Percentiles rank a stretch among this genome's conserved stretches.
These are phyloP conservation scores for Ramalina intermedia DNA, from an alignment of 495 filamentous ascomycete genomes.

Conservation along the genomic window DNA sequence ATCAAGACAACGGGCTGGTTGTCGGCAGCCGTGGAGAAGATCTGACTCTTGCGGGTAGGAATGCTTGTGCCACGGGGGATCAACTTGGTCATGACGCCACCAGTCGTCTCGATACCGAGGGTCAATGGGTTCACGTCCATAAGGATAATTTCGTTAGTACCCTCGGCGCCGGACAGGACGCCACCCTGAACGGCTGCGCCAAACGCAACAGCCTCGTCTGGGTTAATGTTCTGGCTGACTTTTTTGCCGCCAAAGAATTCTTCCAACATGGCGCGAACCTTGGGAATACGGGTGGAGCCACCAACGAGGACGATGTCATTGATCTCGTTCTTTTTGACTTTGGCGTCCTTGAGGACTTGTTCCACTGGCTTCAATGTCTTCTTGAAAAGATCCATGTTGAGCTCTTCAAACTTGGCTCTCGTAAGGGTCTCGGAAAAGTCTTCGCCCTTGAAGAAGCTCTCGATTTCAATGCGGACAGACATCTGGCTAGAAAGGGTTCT, in stretches of 20 bases:
- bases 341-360: slow-evolving; percentile 87
- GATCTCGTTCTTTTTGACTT: slow-evolving; percentile 75
- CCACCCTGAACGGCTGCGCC: slow-evolving; percentile 95
- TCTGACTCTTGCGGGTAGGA: slow-evolving; percentile 92
- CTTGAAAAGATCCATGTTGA: slow-evolving; percentile 97
- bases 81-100: slow-evolving; percentile 96
- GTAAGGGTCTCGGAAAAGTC: slow-evolving; percentile 98
- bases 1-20: slow-evolving; percentile 97
- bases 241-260: slow-evolving; percentile 92
- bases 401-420: slow-evolving; percentile 97
- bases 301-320: slow-evolving; percentile 85
- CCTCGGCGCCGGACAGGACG: slow-evolving; percentile 79
- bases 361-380: slow-evolving; percentile 98
- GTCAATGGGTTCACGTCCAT: slow-evolving; percentile 98
- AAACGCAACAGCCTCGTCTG: slow-evolving; percentile 94
- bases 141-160: slow-evolving; percentile 65
- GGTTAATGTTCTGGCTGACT: slow-evolving; percentile 96
- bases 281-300: slow-evolving; percentile 93
- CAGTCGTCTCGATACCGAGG: slow-evolving; percentile 96
- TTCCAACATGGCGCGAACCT: slow-evolving; percentile 87
- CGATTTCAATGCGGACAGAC: slow-evolving; percentile 96
- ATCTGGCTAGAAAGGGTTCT: slow-evolving; percentile 96
- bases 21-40: slow-evolving; percentile 94
- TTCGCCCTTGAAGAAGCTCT: slow-evolving; percentile 90
- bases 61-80: slow-evolving; percentile 93